A percentile compares a stretch with the other conserved stretches of the same genome.
Conservation (phyloP, 2,329 filamentous ascomycete genomes). For the Colletotrichum higginsianum region DNA sequence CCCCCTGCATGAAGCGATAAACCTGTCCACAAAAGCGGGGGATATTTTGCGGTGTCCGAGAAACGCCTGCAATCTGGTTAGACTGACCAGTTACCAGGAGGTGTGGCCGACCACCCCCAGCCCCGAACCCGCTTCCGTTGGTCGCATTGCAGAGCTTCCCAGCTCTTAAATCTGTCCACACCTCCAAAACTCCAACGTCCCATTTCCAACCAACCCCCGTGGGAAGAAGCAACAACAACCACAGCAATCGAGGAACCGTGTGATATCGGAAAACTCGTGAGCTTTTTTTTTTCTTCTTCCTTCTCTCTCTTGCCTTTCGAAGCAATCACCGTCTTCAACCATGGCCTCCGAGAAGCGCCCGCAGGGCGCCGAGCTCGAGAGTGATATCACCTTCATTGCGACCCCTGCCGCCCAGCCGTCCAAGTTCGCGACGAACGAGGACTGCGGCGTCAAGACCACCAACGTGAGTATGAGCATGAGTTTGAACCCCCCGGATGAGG, state of each 20-base stretch:
- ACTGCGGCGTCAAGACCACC: constrained; percentile 64
- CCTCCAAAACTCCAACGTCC: constrained; percentile 18
- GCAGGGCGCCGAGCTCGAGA: constrained; percentile 47
- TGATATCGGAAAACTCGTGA: constrained; percentile 1
- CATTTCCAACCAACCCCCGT: constrained; percentile 17
- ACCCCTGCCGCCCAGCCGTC: constrained; percentile 59
- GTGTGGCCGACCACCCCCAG: background rate
- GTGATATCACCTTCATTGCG: constrained; percentile 60
- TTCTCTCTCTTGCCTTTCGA: no score
- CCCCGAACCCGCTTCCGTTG: constrained; percentile 20
- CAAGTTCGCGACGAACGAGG: constrained; percentile 80
- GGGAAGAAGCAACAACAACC: background rate
- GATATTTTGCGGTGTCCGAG: constrained; percentile 10
- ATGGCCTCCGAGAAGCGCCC: constrained; percentile 44
- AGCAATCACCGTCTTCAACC: constrained; percentile 13
- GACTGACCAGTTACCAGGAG: background rate
- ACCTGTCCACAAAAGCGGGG: constrained; percentile 11
- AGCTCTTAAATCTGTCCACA: constrained; percentile 42
- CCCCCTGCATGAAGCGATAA: constrained; percentile 28
- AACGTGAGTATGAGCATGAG: constrained; percentile 47
- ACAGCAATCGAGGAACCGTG: constrained; percentile 10
- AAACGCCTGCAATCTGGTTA: constrained; percentile 27
- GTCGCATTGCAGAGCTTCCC: constrained; percentile 11
- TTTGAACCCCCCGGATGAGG: background rate
- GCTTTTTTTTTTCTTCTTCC: background rate